Evolutionary conservation across 345 rosid species (phyloP).

Genomic region (Capsella bursapastoris): DNA sequence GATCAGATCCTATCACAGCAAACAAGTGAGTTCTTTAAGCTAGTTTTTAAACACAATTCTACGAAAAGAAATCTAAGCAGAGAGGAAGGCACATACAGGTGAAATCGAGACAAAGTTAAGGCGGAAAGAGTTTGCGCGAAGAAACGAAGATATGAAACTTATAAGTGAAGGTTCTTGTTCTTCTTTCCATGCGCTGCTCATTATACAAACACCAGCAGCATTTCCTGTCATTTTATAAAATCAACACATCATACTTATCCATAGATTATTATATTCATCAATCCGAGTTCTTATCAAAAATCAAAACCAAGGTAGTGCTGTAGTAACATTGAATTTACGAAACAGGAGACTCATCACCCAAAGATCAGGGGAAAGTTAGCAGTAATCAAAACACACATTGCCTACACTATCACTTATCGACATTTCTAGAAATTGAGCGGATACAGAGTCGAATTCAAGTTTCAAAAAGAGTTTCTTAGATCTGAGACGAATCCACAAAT

Average conservation of each 20-base stretch:
- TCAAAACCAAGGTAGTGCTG: neutral
- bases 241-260: no score
- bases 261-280: neutral
- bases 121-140: constrained; percentile 72
- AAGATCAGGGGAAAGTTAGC: neutral
- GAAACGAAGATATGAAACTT: constrained; percentile 73
- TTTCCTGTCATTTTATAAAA: constrained; percentile 25
- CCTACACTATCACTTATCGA: neutral
- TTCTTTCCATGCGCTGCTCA: constrained; percentile 76
- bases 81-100: constrained; percentile 56
- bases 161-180: constrained; percentile 69
- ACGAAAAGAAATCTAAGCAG: neutral
- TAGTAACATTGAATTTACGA: neutral
- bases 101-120: constrained; percentile 80
- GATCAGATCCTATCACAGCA: constrained; percentile 64
- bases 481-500: neutral
- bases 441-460: neutral
- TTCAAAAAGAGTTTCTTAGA: neutral
- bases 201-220: constrained; percentile 77
- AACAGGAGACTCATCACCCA: constrained; percentile 4
- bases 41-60: neutral
- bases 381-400: constrained; percentile 1
- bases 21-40: constrained; percentile 23
- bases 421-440: constrained; percentile 14
- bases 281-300: neutral